phyloP scores from a whole-genome alignment of 768 basidiomycete species.

The Russula sp. region DNA sequence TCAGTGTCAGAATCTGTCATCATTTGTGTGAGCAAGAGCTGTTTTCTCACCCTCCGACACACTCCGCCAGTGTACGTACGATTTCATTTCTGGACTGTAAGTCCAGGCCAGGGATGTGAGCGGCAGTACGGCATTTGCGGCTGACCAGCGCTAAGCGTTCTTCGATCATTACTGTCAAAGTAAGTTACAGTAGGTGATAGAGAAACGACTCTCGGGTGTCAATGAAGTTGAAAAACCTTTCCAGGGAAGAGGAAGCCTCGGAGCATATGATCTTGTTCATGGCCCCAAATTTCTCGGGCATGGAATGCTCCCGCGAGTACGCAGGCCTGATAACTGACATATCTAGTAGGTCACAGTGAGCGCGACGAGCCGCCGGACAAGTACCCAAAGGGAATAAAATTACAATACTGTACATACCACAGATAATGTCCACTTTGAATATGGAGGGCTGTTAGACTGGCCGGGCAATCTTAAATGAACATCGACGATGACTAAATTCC shows the following conservation, averaged over 20 bases:
- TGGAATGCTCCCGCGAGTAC: slow-evolving; percentile 38
- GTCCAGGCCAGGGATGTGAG: too few relatives aligned
- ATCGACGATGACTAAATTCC: slow-evolving; percentile 35
- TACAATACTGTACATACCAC: too few relatives aligned
- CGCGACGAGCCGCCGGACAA: slow-evolving; percentile 37
- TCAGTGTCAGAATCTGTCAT: too few relatives aligned
- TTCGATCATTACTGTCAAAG: neutral
- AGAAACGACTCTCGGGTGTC: too few relatives aligned
- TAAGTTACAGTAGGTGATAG: neutral
- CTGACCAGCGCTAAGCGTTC: too few relatives aligned
- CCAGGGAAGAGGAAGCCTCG: neutral
- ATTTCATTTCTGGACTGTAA: too few relatives aligned
- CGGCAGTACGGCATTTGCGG: too few relatives aligned
- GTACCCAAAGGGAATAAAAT: too few relatives aligned
- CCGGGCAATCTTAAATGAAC: slow-evolving; percentile 47
- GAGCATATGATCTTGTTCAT: neutral
- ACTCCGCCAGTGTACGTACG: too few relatives aligned
- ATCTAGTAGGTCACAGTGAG: slow-evolving; percentile 37
- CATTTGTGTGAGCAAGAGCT: too few relatives aligned
- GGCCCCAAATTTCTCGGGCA: too few relatives aligned
- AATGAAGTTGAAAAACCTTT: neutral
- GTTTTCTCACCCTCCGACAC: too few relatives aligned
- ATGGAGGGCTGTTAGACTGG: slow-evolving; percentile 42
- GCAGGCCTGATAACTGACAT: slow-evolving; percentile 44
- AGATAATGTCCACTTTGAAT: slow-evolving; percentile 34